Conservation (phyloP, 495 filamentous ascomycete species). For the Penicillium angulare region DNA sequence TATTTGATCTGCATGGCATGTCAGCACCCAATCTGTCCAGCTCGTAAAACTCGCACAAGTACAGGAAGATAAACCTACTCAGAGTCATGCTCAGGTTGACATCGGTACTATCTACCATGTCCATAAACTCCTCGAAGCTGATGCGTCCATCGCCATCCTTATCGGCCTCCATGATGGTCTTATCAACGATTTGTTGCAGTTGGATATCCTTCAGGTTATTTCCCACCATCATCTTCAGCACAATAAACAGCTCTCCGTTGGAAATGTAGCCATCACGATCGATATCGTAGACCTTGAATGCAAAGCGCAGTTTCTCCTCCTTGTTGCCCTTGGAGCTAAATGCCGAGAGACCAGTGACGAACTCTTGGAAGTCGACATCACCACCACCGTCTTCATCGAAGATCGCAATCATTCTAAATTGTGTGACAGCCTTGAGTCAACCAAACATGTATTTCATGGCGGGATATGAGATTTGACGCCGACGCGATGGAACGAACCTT, state of each 20-base stretch:
- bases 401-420: constrained; percentile 90
- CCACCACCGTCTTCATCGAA: constrained; percentile 99
- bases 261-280: constrained; percentile 98
- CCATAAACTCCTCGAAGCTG: constrained; percentile 97
- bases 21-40: constrained; percentile 18
- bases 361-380: constrained; percentile 98
- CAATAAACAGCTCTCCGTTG: constrained; percentile 98
- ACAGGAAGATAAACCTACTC: constrained; percentile 54
- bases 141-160: constrained; percentile 95
- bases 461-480: background rate
- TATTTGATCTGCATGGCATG: constrained; percentile 30
- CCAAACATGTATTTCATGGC: too few species aligned
- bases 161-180: constrained; percentile 99
- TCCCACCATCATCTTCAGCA: constrained; percentile 99
- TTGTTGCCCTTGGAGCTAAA: constrained; percentile 99
- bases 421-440: too few species aligned
- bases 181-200: constrained; percentile 92
- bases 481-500: constrained; percentile 52
- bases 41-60: background rate
- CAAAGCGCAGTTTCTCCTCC: constrained; percentile 95
- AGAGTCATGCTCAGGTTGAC: constrained; percentile 98
- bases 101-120: constrained; percentile 98
- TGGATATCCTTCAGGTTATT: constrained; percentile 99
- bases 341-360: constrained; percentile 91
- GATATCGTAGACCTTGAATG: constrained; percentile 99